phyloP scores from a whole-genome alignment of 2,329 filamentous ascomycete species.

The Colletotrichum shisoi region DNA sequence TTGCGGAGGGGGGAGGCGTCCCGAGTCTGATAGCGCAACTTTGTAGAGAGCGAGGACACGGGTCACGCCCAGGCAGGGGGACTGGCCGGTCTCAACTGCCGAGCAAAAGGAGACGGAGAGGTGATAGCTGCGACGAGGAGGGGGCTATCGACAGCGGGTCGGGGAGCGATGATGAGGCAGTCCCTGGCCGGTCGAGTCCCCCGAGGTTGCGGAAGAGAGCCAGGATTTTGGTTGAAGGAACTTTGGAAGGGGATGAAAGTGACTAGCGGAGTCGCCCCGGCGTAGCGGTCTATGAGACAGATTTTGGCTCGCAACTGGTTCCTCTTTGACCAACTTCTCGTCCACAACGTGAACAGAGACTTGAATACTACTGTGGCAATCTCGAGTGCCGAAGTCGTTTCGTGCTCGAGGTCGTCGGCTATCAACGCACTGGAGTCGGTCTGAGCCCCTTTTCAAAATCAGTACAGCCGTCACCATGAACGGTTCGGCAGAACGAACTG shows the following conservation, averaged over 20 bases:
- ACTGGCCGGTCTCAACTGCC: not conserved
- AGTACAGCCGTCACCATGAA: no score
- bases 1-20: constrained; percentile 11
- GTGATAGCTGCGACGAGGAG: not conserved
- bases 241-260: not conserved
- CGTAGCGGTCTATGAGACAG: not conserved
- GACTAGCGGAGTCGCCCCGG: not conserved
- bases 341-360: constrained; percentile 59
- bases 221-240: not conserved
- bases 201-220: not conserved
- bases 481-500: no score
- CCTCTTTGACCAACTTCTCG: constrained; percentile 67
- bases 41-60: constrained; percentile 7
- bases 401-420: constrained; percentile 56
- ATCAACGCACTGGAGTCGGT: constrained; percentile 58
- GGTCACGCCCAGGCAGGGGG: not conserved
- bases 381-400: constrained; percentile 63
- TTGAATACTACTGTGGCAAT: constrained; percentile 61
- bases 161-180: not conserved
- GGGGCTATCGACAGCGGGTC: not conserved
- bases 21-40: constrained; percentile 21
- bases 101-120: not conserved
- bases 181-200: not conserved
- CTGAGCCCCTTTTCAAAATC: constrained; percentile 46
- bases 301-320: constrained; percentile 62